These are phyloP conservation scores for California macrophylla DNA, from an alignment of 441 rosid genomes.

Conservation along the genomic window DNA sequence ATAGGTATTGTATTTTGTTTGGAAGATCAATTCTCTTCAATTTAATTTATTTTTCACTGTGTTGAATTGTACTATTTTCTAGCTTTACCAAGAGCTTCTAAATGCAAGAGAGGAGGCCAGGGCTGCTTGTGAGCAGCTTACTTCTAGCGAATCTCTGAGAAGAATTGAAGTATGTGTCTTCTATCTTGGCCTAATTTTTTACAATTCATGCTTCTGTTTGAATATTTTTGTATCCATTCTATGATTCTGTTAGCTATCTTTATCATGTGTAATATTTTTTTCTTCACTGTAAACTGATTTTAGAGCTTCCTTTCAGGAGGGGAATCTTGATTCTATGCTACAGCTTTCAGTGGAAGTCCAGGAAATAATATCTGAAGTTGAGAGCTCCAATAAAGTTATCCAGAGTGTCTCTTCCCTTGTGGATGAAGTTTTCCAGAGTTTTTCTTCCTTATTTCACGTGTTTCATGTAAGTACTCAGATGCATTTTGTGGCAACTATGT, in stretches of 20 bases:
- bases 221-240: not conserved
- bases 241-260: constrained; percentile 8
- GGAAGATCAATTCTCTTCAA: not conserved
- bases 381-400: constrained; percentile 34
- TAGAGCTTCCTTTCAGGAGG: constrained; percentile 26
- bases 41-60: not conserved
- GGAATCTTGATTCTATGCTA: constrained; percentile 28
- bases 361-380: constrained; percentile 47
- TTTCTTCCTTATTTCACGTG: constrained; percentile 31
- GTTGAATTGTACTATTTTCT: constrained; percentile 17
- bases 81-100: constrained; percentile 59
- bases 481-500: constrained; percentile 3
- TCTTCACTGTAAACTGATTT: constrained; percentile 20
- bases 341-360: constrained; percentile 47
- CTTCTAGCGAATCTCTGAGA: constrained; percentile 33
- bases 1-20: not conserved
- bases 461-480: constrained; percentile 45
- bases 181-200: constrained; percentile 18
- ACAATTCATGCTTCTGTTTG: constrained; percentile 14
- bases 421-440: constrained; percentile 53
- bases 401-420: constrained; percentile 37
- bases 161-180: constrained; percentile 33
- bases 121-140: constrained; percentile 45
- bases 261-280: not conserved
- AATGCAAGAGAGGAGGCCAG: constrained; percentile 53